Conservation (phyloP, 1,284 basidiomycete genomes). For the Abortiporus biennis region DNA sequence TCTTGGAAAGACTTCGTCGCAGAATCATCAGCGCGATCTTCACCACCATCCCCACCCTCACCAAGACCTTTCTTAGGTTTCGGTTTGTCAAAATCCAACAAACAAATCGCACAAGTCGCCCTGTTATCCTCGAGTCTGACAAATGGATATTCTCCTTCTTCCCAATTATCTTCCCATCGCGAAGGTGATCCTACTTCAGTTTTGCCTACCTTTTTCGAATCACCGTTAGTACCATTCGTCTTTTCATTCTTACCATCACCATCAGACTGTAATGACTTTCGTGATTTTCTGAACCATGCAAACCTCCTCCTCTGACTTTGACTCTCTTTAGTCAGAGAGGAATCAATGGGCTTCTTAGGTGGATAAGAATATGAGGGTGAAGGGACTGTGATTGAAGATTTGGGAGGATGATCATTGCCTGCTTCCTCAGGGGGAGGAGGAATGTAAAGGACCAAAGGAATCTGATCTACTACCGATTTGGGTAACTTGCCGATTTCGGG, state of each 20-base stretch:
- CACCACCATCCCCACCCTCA: slow-evolving; percentile 14
- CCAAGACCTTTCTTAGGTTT: slow-evolving; percentile 35
- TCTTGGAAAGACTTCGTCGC: slow-evolving; percentile 1
- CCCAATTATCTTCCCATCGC: slow-evolving; percentile 48
- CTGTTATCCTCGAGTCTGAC: slow-evolving; percentile 72
- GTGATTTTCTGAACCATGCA: slow-evolving; percentile 38
- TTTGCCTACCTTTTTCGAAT: slow-evolving; percentile 34
- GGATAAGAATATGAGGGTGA: slow-evolving; percentile 50
- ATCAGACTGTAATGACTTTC: slow-evolving; percentile 14
- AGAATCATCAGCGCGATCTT: slow-evolving; percentile 7
- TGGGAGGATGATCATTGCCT: slow-evolving; percentile 20
- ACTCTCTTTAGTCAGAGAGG: slow-evolving; percentile 5
- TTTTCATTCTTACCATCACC: slow-evolving; percentile 22
- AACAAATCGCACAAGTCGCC: slow-evolving; percentile 75
- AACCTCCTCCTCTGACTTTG: slow-evolving; percentile 36
- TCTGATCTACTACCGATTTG: slow-evolving; percentile 62
- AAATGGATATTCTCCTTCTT: slow-evolving; percentile 48
- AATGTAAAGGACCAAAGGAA: slow-evolving; percentile 78
- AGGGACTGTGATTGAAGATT: slow-evolving; percentile 29
- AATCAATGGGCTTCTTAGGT: slow-evolving; percentile 33
- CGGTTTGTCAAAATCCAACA: slow-evolving; percentile 78
- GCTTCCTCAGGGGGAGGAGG: slow-evolving; percentile 59
- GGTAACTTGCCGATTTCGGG: slow-evolving; percentile 73
- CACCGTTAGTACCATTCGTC: slow-evolving; percentile 17
- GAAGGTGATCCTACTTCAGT: too few relatives aligned